Conservation (phyloP, 179 eudicot species). For the Carnegiea gigantea region DNA sequence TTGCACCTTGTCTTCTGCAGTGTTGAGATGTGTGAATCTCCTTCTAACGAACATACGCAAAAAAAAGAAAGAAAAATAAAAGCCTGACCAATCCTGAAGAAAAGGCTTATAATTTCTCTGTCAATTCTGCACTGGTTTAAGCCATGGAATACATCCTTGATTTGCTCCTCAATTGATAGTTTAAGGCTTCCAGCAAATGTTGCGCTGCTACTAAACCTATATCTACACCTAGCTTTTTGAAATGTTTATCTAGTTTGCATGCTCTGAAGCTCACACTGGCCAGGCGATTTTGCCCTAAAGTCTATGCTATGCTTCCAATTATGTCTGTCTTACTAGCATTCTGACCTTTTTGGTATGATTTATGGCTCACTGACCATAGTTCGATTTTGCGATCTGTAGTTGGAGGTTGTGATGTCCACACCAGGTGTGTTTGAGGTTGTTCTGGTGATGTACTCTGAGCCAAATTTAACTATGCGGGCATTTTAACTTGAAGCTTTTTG, state of each 20-base stretch:
- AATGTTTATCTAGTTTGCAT: neutral
- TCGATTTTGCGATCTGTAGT: slow-evolving; percentile 39
- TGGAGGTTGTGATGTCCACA: slow-evolving; percentile 79
- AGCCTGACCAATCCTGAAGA: no score
- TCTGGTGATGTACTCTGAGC: slow-evolving; percentile 6
- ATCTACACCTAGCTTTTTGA: neutral
- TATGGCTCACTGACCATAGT: slow-evolving; percentile 15
- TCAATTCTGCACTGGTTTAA: no score
- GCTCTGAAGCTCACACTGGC: neutral
- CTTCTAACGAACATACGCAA: no score
- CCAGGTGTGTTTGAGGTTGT: slow-evolving; percentile 92
- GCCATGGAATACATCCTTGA: no score
- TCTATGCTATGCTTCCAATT: neutral
- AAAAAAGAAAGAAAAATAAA: no score
- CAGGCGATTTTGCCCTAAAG: neutral
- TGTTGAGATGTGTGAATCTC: neutral
- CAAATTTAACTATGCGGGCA: neutral
- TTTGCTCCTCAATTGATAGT: neutral
- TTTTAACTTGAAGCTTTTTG: slow-evolving; percentile 11
- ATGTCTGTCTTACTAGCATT: neutral
- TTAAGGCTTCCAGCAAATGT: neutral
- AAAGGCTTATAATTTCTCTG: no score
- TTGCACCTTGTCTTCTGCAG: neutral
- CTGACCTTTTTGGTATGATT: neutral
- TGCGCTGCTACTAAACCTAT: neutral